Base-by-base conservation (phyloP, 2,329 filamentous ascomycete genomes). In the Pseudocercospora eumusae region DNA sequence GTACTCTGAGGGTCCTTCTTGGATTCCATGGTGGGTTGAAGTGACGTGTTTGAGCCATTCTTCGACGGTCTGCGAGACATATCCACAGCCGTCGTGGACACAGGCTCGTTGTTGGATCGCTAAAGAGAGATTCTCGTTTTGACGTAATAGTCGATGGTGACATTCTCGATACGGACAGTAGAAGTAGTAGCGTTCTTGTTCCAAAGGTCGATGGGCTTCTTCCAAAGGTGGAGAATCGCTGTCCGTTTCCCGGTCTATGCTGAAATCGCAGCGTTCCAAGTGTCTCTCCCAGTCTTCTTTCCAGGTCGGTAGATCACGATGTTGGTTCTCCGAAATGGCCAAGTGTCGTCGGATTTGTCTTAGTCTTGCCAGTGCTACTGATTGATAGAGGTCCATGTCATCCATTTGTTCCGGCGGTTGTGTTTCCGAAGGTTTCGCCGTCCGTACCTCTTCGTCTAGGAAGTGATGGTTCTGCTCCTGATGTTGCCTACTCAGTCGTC, bases 41-140 rank as follows among this genome's bases (percentile, higher is more conserved):
- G 61, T 63, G 23, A 63, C 53, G 49, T 66, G 64, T 56, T 42
- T 27, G 5, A 62, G 53, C 64, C 64, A 66, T 28, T 55, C 60
- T n/a, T 61, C 61, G 10, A 61, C 57, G 15, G 56, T 62, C 11
- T 60, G 59, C 7, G 64, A 64, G 8, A 66, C 61, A 20, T 64
- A 62, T 2, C 61, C 61, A 36, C 64, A 66, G 36, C 60, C 59
- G n/a, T 59, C 57, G n/a, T 66, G 64, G 4, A 66, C 59, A 18
- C 64, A 66, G 10, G 54, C 57, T 42, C 64, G 36, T 54, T 61
- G 56, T 25, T 49, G 61, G 21, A 63, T 52, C 9, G 47, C 55
- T 13, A 56, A 49, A 20, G 59, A 56, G 27, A 66, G 61, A 20
- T 57, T 64, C 25, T 63, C 59, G 21, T 62, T 61, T 31, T 60